Percentiles rank a stretch among this genome's conserved stretches.
These are phyloP conservation scores for Ustilago trichophora DNA, from an alignment of 1,284 basidiomycete genomes.

Conservation along the genomic window DNA sequence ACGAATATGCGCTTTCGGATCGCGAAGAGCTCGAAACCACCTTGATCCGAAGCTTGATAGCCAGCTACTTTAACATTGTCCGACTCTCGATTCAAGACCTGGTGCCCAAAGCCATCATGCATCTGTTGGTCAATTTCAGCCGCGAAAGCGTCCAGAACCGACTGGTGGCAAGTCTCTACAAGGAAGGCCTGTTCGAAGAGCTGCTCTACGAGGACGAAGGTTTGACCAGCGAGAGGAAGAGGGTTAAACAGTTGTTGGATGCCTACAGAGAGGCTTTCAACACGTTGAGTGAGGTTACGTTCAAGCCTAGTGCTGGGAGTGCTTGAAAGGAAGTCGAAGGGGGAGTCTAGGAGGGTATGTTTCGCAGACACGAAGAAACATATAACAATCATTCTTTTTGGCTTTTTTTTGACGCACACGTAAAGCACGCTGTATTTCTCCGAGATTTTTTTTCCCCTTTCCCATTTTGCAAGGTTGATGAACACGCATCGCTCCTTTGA, in stretches of 20 bases:
- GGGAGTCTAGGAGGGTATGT: too few relatives aligned
- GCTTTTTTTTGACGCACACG: too few relatives aligned
- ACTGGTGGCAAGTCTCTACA: slow-evolving; percentile 90
- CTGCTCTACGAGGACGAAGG: slow-evolving; percentile 95
- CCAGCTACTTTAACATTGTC: slow-evolving; percentile 94
- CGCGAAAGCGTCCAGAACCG: slow-evolving; percentile 95
- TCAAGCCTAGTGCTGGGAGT: slow-evolving; percentile 35
- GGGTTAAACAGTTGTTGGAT: slow-evolving; percentile 92
- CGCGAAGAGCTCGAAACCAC: slow-evolving; percentile 96
- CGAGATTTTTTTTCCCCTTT: too few relatives aligned
- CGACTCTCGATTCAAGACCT: slow-evolving; percentile 96
- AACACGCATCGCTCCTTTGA: too few relatives aligned
- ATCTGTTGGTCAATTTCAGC: slow-evolving; percentile 91
- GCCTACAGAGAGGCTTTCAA: slow-evolving; percentile 96
- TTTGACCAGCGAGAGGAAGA: slow-evolving; percentile 87
- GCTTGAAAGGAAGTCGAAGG: too few relatives aligned
- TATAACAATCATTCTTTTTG: too few relatives aligned
- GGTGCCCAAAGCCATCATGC: slow-evolving; percentile 78
- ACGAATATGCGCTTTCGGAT: slow-evolving; percentile 72
- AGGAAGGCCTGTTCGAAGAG: slow-evolving; percentile 79
- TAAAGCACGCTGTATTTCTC: too few relatives aligned
- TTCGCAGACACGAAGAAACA: too few relatives aligned
- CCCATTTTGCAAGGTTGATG: too few relatives aligned
- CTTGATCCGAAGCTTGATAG: slow-evolving; percentile 91
- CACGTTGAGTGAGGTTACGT: slow-evolving; percentile 54